Conservation (phyloP, 2,329 filamentous ascomycete genomes). For the Trichoderma arundinaceum region DNA sequence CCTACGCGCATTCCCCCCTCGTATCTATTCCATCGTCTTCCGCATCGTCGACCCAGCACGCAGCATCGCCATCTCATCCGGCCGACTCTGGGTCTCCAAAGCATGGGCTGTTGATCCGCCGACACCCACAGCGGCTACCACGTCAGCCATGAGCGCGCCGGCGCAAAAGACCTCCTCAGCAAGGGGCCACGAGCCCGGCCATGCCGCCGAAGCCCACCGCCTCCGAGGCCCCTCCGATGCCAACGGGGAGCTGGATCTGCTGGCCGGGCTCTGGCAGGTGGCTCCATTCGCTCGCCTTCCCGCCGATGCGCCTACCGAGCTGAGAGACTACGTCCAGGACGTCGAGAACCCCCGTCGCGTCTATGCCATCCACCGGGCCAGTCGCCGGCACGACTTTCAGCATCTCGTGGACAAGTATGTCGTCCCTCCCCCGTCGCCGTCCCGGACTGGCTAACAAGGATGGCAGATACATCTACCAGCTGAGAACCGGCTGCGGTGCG, state of each 20-base stretch:
- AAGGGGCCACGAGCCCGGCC: conserved; percentile 29
- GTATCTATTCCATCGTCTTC: not conserved
- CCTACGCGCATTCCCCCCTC: conserved; percentile 8
- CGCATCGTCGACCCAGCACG: not conserved
- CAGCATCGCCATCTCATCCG: not conserved
- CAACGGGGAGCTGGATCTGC: conserved; percentile 53
- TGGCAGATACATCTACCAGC: conserved; percentile 74
- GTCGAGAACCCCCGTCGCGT: conserved; percentile 66
- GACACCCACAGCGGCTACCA: conserved; percentile 23
- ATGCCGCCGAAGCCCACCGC: conserved; percentile 28
- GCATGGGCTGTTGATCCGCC: conserved; percentile 29
- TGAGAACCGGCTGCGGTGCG: conserved; percentile 79
- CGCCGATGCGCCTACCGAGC: conserved; percentile 62
- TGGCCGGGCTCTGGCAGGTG: conserved; percentile 66
- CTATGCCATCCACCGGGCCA: conserved; percentile 65
- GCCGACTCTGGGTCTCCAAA: not conserved
- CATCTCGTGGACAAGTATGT: conserved; percentile 67
- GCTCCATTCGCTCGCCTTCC: conserved; percentile 65
- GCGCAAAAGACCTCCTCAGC: conserved; percentile 31
- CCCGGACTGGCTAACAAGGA: not conserved
- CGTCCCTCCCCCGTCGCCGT: not conserved
- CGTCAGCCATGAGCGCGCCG: conserved; percentile 35
- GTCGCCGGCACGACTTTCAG: conserved; percentile 68
- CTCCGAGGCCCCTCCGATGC: conserved; percentile 35
- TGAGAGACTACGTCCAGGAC: conserved; percentile 60